A percentile compares a stretch with the other conserved stretches of the same genome.
Evolutionary conservation across 768 basidiomycete genomes (phyloP).

Genomic region (Boletus tomentosulus): DNA sequence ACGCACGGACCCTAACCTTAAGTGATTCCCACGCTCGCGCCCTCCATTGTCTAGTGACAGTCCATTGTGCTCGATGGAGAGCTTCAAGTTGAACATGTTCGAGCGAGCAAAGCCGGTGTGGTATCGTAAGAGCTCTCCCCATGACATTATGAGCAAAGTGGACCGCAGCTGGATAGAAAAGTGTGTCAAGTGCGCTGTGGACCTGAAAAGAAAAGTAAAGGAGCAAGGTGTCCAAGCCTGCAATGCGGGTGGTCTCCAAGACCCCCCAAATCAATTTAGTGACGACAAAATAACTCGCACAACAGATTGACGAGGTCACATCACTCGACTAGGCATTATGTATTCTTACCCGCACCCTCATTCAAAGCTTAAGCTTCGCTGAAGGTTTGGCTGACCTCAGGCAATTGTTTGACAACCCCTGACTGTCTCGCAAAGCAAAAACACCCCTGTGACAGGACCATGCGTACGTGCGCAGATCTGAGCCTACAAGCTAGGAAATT

Average conservation of each 20-base stretch:
- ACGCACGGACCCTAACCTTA: slow-evolving; percentile 47
- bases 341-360: not conserved
- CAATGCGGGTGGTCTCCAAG: slow-evolving; percentile 20
- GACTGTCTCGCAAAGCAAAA: no score
- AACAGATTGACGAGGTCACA: not conserved
- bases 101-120: no score
- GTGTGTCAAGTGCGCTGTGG: not conserved
- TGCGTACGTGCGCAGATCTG: no score
- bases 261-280: slow-evolving; percentile 21
- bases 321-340: not conserved
- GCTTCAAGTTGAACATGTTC: not conserved
- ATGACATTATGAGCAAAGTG: not conserved
- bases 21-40: slow-evolving; percentile 30
- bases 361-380: no score
- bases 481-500: no score
- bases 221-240: not conserved
- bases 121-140: not conserved
- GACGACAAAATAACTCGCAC: slow-evolving; percentile 6
- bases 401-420: not conserved
- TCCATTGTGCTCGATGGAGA: slow-evolving; percentile 2
- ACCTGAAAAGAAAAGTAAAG: not conserved
- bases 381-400: no score
- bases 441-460: no score
- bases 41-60: slow-evolving; percentile 16
- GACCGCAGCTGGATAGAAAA: not conserved